Evolutionary conservation across 2,329 filamentous ascomycete genomes (phyloP).

Genomic region (Pseudogymnoascus sp.): DNA sequence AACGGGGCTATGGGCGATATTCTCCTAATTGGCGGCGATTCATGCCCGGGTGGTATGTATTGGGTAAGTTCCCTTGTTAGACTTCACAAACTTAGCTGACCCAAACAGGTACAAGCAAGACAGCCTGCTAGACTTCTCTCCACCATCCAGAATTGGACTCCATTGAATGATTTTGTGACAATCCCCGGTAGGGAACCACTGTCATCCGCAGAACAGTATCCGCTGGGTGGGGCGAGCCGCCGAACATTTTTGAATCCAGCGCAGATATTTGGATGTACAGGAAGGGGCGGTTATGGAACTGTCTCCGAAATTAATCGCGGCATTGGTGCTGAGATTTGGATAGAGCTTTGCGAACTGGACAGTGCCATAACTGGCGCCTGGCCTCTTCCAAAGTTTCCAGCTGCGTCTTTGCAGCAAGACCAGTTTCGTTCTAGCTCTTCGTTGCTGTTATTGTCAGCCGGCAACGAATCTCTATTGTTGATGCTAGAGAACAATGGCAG

Average conservation of each 20-base stretch:
- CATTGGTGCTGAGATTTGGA: conserved; percentile 58
- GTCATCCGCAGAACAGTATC: conserved; percentile 30
- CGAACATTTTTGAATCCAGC: conserved; percentile 36
- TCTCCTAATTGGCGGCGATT: conserved; percentile 71
- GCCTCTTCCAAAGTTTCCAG: conserved; percentile 35
- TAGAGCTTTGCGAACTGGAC: conserved; percentile 43
- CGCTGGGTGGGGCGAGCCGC: conserved; percentile 16
- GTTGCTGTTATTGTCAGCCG: conserved; percentile 24
- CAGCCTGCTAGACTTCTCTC: conserved; percentile 47
- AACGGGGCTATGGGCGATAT: conserved; percentile 54
- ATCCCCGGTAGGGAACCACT: conserved; percentile 29
- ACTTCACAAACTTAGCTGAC: not conserved
- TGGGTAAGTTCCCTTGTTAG: conserved; percentile 21
- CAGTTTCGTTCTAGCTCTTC: not conserved
- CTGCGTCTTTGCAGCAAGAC: no score
- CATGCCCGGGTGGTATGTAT: conserved; percentile 69
- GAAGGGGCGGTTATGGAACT: conserved; percentile 53
- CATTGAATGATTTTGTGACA: conserved; percentile 34
- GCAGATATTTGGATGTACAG: conserved; percentile 59
- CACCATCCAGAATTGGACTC: conserved; percentile 56
- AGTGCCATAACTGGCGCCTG: conserved; percentile 45
- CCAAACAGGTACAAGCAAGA: conserved; percentile 45
- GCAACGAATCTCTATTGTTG: conserved; percentile 30
- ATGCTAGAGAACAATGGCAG: conserved; percentile 42
- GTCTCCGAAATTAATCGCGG: conserved; percentile 64